Conservation (phyloP, 805 yeast genomes). For the Spencermartinsiella europaea region DNA sequence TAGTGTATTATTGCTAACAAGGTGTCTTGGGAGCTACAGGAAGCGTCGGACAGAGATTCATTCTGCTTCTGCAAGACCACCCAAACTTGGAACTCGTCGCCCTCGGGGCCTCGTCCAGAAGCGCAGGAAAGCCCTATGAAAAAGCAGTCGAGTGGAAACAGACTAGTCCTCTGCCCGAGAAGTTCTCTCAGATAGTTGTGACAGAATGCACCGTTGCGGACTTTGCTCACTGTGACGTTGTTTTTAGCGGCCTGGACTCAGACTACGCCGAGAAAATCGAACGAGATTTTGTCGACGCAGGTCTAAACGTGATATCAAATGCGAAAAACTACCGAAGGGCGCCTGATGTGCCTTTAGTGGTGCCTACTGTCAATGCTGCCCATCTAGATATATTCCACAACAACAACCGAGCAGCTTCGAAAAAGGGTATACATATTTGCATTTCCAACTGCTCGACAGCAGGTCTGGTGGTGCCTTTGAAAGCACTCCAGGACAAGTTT, state of each 20-base stretch:
- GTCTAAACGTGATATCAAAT: slow-evolving; percentile 82
- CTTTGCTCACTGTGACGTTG: slow-evolving; percentile 87
- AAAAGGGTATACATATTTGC: slow-evolving; percentile 78
- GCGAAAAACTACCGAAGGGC: slow-evolving; percentile 95
- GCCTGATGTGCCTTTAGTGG: slow-evolving; percentile 82
- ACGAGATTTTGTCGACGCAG: slow-evolving; percentile 72
- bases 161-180: slow-evolving; percentile 70
- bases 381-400: slow-evolving; percentile 72
- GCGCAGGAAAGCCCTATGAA: slow-evolving; percentile 82
- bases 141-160: slow-evolving; percentile 96
- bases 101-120: slow-evolving; percentile 88
- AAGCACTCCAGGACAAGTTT: slow-evolving; percentile 83
- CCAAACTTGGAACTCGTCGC: slow-evolving; percentile 83
- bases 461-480: slow-evolving; percentile 92
- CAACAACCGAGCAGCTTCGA: slow-evolving; percentile 53
- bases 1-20: slow-evolving; percentile 3
- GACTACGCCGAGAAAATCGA: slow-evolving; percentile 93
- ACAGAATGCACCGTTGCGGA: slow-evolving; percentile 70
- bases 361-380: slow-evolving; percentile 91
- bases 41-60: slow-evolving; percentile 94
- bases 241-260: slow-evolving; percentile 90
- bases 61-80: slow-evolving; percentile 73
- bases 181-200: slow-evolving; percentile 59
- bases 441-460: slow-evolving; percentile 99
- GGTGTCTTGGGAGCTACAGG: slow-evolving; percentile 99